Conservation (phyloP, 1,139 yeast genomes). For the Debaryomycetaceae sp. region DNA sequence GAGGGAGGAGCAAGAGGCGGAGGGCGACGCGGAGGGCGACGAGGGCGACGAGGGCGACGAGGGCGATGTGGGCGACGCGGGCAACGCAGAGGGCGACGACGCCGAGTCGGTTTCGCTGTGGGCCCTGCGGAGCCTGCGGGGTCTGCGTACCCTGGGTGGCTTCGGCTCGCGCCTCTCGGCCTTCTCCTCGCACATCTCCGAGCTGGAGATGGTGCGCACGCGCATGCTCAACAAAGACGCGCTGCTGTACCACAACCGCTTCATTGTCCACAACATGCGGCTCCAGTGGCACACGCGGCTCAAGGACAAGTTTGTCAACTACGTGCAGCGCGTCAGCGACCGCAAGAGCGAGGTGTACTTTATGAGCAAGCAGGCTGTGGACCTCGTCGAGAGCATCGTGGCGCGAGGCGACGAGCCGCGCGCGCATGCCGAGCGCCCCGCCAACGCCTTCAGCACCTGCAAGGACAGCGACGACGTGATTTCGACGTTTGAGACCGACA, state of each 20-base stretch:
- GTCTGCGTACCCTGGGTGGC: neutral
- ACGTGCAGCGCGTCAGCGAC: conserved; percentile 56
- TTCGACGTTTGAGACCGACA: conserved; percentile 28
- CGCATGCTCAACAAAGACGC: conserved; percentile 8
- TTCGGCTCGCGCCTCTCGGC: conserved; percentile 14
- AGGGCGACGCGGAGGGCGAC: conserved; percentile 9
- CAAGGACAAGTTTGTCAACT: conserved; percentile 58
- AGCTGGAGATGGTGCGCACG: conserved; percentile 20
- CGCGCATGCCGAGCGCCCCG: conserved; percentile 7
- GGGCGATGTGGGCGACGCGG: neutral
- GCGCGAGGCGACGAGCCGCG: conserved; percentile 17
- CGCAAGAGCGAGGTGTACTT: conserved; percentile 56
- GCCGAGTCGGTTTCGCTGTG: neutral
- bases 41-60: neutral
- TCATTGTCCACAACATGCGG: conserved; percentile 71
- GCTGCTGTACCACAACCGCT: conserved; percentile 60
- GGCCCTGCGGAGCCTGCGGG: neutral
- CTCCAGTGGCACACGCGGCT: conserved; percentile 74
- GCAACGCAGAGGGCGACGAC: neutral
- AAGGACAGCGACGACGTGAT: conserved; percentile 30
- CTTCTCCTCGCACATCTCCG: conserved; percentile 25
- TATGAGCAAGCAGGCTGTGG: conserved; percentile 68
- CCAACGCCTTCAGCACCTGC: conserved; percentile 9
- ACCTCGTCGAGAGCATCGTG: conserved; percentile 45
- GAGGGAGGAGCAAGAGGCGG: conserved; percentile 11